A percentile compares a stretch with the other conserved stretches of the same genome.
These are phyloP conservation scores for Papiliotrema terrestris DNA, from an alignment of 1,284 basidiomycete genomes.

Conservation along the genomic window DNA sequence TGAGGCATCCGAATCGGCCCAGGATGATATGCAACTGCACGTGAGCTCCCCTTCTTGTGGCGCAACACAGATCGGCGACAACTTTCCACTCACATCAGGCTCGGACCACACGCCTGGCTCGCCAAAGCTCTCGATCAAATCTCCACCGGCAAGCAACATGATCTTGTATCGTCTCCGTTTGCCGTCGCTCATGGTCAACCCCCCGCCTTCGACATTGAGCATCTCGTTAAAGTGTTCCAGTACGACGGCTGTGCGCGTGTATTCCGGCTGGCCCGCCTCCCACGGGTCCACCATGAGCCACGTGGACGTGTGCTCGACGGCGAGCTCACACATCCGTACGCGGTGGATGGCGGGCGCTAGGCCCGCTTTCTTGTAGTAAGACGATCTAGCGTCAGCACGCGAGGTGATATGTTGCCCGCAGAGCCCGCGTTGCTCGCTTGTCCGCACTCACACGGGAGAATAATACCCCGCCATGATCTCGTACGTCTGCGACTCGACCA, in stretches of 20 bases:
- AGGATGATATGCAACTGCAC: constrained; percentile 87
- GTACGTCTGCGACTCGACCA: constrained; percentile 85
- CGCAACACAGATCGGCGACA: too few relatives aligned
- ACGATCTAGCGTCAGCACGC: constrained; percentile 52
- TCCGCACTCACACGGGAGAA: constrained; percentile 66
- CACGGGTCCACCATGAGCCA: constrained; percentile 87
- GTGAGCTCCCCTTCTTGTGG: neutral
- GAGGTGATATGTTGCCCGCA: too few relatives aligned
- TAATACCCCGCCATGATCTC: constrained; percentile 93
- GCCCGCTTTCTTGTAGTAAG: constrained; percentile 88
- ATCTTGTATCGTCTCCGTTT: constrained; percentile 55
- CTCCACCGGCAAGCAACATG: constrained; percentile 94
- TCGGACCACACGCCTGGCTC: constrained; percentile 95
- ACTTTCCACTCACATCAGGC: constrained; percentile 66
- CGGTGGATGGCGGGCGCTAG: constrained; percentile 74
- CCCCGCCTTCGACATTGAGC: constrained; percentile 72
- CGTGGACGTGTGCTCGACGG: constrained; percentile 62
- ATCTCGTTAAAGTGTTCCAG: constrained; percentile 94
- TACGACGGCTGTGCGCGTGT: constrained; percentile 92
- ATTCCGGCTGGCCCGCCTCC: constrained; percentile 86
- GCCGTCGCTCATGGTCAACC: constrained; percentile 43
- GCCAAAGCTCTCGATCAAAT: constrained; percentile 96
- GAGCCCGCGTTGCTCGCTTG: too few relatives aligned
- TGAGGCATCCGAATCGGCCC: constrained; percentile 88
- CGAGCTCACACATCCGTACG: constrained; percentile 83